Conservation (phyloP, 2,329 filamentous ascomycete species). For the Sclerotiophoma versabilis region DNA sequence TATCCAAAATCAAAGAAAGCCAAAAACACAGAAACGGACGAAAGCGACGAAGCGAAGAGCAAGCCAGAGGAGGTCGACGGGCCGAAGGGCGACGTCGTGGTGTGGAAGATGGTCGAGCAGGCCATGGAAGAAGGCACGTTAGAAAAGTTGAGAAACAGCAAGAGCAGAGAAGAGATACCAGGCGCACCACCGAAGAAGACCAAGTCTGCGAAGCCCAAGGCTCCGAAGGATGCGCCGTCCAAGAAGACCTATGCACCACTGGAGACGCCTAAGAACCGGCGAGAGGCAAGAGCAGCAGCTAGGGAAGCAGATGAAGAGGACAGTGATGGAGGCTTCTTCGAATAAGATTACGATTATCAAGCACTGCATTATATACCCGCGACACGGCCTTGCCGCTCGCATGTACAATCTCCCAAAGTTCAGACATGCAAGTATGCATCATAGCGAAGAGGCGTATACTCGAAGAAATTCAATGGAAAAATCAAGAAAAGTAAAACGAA, state of each 20-base stretch:
- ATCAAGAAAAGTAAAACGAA: background rate
- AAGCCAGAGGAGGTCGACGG: conserved; percentile 45
- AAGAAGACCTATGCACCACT: conserved; percentile 25
- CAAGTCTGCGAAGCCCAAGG: conserved; percentile 21
- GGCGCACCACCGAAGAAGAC: conserved; percentile 33
- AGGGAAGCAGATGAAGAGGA: conserved; percentile 39
- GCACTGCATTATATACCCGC: conserved; percentile 26
- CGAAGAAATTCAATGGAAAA: background rate
- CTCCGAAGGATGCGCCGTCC: conserved; percentile 19
- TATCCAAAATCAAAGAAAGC: conserved; percentile 51
- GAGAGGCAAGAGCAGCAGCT: conserved; percentile 30
- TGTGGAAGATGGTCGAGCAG: conserved; percentile 73
- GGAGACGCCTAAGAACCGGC: conserved; percentile 22
- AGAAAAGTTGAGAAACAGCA: conserved; percentile 63
- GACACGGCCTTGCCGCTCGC: background rate
- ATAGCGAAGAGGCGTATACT: background rate
- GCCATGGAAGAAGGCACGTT: conserved; percentile 67
- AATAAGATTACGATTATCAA: conserved; percentile 23
- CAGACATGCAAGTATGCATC: background rate
- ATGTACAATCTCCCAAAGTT: background rate
- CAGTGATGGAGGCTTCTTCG: conserved; percentile 50
- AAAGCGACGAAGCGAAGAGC: conserved; percentile 38
- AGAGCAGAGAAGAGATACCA: conserved; percentile 30
- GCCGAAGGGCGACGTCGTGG: conserved; percentile 60
- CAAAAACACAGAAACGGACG: conserved; percentile 30